A percentile compares a stretch with the other conserved stretches of the same genome.
Conservation (phyloP, 2,329 filamentous ascomycete genomes). For the Ceratocystiopsis sp. region DNA sequence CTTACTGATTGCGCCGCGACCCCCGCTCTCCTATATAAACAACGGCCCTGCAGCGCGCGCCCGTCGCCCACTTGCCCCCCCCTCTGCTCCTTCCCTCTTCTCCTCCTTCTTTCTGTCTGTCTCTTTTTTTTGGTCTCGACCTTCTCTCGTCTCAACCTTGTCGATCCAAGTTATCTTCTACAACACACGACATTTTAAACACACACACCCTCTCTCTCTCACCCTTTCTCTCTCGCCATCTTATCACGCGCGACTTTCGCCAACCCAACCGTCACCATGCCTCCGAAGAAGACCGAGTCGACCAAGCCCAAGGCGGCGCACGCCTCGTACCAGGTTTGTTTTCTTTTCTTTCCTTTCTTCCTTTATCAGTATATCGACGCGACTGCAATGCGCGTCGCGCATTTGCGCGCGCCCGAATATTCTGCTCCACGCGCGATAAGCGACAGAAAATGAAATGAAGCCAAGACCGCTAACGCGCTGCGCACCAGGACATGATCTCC, state of each 20-base stretch:
- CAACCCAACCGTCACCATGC: conserved; percentile 25
- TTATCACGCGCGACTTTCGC: neutral
- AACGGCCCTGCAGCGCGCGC: conserved; percentile 36
- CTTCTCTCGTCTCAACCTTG: conserved; percentile 6
- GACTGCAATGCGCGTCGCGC: neutral
- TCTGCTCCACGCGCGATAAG: too few species aligned
- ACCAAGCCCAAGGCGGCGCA: conserved; percentile 34
- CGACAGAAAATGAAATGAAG: neutral
- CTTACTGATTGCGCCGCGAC: conserved; percentile 39
- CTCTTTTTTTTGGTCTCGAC: neutral
- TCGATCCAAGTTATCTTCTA: conserved; percentile 4
- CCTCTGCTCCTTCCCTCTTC: conserved; percentile 20
- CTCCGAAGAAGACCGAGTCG: conserved; percentile 38
- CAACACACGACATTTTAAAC: neutral
- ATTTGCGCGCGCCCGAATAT: neutral
- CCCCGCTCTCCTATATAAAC: conserved; percentile 43
- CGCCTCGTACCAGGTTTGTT: conserved; percentile 41
- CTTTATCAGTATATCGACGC: neutral
- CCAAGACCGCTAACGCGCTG: conserved; percentile 4
- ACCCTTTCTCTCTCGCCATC: neutral
- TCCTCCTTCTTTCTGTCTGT: conserved; percentile 13
- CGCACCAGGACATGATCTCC: conserved; percentile 40
- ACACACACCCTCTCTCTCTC: neutral
- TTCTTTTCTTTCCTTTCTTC: neutral
- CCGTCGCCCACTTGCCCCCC: conserved; percentile 20